These are phyloP conservation scores for Chlorella sp. DNA, from an alignment of 139 green algal genomes.

Conservation along the genomic window DNA sequence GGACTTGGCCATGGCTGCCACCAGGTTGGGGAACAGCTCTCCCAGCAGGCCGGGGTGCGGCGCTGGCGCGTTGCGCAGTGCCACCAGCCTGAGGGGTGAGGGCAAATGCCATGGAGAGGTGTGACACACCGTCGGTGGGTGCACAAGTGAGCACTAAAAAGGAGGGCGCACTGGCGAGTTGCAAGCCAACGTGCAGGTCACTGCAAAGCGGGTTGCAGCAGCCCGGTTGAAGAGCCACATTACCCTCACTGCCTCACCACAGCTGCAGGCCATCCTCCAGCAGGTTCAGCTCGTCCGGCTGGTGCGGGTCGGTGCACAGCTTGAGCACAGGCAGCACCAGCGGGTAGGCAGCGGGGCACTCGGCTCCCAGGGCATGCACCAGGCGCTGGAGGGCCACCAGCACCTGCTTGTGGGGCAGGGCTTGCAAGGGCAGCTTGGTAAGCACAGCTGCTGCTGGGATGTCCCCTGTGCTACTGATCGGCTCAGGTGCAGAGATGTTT, in stretches of 20 bases:
- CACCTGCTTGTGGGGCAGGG: constrained; percentile 59
- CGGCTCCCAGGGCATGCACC: constrained; percentile 75
- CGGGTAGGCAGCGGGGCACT: constrained; percentile 58
- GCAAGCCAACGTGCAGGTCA: too few relatives aligned
- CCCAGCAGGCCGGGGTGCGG: constrained; percentile 61
- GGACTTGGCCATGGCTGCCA: constrained; percentile 59
- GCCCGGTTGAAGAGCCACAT: too few relatives aligned
- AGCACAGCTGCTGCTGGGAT: background rate
- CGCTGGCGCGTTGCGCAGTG: constrained; percentile 79
- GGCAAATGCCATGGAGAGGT: too few relatives aligned
- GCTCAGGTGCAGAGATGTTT: too few relatives aligned
- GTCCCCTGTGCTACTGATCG: too few relatives aligned
- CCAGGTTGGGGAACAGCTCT: constrained; percentile 68
- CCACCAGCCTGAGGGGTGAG: constrained; percentile 74
- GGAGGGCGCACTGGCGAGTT: too few relatives aligned
- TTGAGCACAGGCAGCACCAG: constrained; percentile 80
- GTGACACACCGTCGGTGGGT: too few relatives aligned
- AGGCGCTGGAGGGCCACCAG: constrained; percentile 79
- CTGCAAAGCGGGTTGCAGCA: too few relatives aligned
- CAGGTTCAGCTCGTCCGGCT: constrained; percentile 84
- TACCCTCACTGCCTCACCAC: constrained; percentile 56
- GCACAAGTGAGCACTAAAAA: too few relatives aligned
- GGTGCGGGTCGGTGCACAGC: constrained; percentile 71
- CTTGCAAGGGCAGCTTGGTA: background rate
- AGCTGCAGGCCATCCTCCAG: constrained; percentile 90